phyloP scores from a whole-genome alignment of 140 eudicot species.

The Anethum foeniculum region DNA sequence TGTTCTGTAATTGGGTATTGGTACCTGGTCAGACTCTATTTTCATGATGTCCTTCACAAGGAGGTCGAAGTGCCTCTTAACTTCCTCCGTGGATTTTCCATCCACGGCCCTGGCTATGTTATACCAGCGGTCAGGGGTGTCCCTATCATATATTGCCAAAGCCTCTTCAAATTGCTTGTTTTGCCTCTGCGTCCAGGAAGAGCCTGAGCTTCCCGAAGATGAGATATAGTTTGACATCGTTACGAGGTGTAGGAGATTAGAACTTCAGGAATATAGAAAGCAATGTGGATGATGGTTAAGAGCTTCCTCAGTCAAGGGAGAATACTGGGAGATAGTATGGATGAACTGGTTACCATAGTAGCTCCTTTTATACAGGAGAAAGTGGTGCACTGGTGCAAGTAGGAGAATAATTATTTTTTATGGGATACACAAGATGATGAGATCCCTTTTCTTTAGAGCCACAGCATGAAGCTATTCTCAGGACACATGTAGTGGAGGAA shows the following conservation, averaged over 20 bases:
- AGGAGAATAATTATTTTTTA: constrained; percentile 16
- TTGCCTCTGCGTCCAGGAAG: constrained; percentile 5
- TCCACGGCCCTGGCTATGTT: constrained; percentile 1
- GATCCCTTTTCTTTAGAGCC: constrained; percentile 14
- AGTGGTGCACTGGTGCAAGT: constrained; percentile 24
- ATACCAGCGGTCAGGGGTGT: constrained; percentile 10
- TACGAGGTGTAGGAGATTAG: background rate
- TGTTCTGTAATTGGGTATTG: background rate
- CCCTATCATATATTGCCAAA: constrained; percentile 8
- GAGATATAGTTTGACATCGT: constrained; percentile 4
- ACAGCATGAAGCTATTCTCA: constrained; percentile 6
- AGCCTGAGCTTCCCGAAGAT: background rate
- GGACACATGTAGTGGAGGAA: constrained; percentile 12
- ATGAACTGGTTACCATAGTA: background rate
- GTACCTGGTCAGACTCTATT: constrained; percentile 9
- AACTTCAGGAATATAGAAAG: background rate
- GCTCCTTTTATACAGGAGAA: constrained; percentile 23
- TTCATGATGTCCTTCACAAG: constrained; percentile 6
- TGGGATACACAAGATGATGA: constrained; percentile 3
- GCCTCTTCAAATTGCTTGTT: constrained; percentile 12
- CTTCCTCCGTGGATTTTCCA: background rate
- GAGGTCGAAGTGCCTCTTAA: constrained; percentile 8
- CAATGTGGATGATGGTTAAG: constrained; percentile 5
- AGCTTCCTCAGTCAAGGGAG: constrained; percentile 21
- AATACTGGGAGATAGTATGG: constrained; percentile 8